These are phyloP conservation scores for Favolaschia claudopus DNA, from an alignment of 768 basidiomycete species.

Conservation along the genomic window DNA sequence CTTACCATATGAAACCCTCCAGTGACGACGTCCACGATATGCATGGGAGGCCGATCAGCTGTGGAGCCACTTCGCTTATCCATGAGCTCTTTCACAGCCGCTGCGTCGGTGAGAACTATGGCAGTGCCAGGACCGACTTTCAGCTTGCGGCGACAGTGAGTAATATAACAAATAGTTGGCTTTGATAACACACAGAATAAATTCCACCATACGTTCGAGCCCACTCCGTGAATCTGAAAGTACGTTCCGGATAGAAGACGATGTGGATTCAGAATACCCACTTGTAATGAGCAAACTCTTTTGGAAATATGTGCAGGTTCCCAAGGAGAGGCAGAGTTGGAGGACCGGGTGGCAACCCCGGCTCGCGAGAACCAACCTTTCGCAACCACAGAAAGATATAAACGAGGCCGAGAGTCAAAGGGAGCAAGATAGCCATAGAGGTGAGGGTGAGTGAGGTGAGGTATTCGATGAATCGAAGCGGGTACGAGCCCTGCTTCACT, in stretches of 20 bases:
- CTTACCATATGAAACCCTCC: conserved; percentile 11
- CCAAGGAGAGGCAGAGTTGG: conserved; percentile 14
- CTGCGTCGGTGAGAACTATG: background rate
- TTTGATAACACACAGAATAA: conserved; percentile 23
- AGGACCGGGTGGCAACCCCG: conserved; percentile 8
- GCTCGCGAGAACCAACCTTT: conserved; percentile 1
- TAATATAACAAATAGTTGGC: background rate
- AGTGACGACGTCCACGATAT: conserved; percentile 25
- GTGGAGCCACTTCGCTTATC: conserved; percentile 22
- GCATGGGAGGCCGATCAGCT: conserved; percentile 30
- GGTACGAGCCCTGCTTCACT: no score
- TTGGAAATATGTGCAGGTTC: conserved; percentile 14
- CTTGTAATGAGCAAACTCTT: conserved; percentile 4
- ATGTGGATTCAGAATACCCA: background rate
- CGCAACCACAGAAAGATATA: background rate
- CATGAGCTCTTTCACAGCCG: background rate
- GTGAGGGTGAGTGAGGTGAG: no score
- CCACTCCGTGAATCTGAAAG: conserved; percentile 31
- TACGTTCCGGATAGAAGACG: background rate
- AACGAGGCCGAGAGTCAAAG: no score
- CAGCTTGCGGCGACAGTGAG: background rate
- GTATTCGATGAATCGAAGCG: no score
- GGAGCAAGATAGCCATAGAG: no score
- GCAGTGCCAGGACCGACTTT: background rate
- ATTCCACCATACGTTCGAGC: conserved; percentile 33